These are phyloP conservation scores for Botrytis pseudocinerea DNA, from an alignment of 2,329 filamentous ascomycete genomes.

Conservation along the genomic window DNA sequence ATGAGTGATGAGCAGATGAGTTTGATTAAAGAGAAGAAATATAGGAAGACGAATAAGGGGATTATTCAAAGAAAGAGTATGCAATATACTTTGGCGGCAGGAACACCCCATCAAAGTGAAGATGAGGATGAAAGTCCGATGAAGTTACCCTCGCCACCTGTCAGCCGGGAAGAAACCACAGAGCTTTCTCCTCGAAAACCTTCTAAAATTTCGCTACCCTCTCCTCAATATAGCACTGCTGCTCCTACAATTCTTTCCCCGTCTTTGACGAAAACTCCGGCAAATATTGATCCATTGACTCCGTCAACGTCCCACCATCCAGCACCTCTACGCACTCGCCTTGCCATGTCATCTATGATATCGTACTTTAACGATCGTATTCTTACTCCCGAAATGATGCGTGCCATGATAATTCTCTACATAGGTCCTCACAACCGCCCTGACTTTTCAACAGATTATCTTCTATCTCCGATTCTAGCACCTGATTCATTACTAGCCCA, in stretches of 20 bases:
- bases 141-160: conserved; percentile 34
- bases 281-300: conserved; percentile 18
- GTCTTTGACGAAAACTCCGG: neutral
- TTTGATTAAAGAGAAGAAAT: conserved; percentile 79
- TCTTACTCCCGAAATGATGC: conserved; percentile 96
- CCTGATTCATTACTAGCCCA: conserved; percentile 77
- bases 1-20: conserved; percentile 99
- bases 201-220: neutral
- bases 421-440: conserved; percentile 91
- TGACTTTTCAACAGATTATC: conserved; percentile 87
- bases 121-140: conserved; percentile 57
- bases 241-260: conserved; percentile 34
- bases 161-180: neutral
- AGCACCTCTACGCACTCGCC: conserved; percentile 71
- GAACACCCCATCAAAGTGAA: conserved; percentile 79
- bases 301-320: conserved; percentile 51
- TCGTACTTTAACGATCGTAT: conserved; percentile 97
- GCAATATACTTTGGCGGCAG: conserved; percentile 81
- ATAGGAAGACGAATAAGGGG: conserved; percentile 73
- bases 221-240: conserved; percentile 30
- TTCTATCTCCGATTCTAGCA: conserved; percentile 85
- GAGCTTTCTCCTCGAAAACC: neutral
- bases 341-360: conserved; percentile 95
- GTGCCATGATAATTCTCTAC: conserved; percentile 97
- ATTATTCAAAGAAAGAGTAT: conserved; percentile 83